Conservation (phyloP, 2,329 filamentous ascomycete genomes). For the Epichloe aotearoae region DNA sequence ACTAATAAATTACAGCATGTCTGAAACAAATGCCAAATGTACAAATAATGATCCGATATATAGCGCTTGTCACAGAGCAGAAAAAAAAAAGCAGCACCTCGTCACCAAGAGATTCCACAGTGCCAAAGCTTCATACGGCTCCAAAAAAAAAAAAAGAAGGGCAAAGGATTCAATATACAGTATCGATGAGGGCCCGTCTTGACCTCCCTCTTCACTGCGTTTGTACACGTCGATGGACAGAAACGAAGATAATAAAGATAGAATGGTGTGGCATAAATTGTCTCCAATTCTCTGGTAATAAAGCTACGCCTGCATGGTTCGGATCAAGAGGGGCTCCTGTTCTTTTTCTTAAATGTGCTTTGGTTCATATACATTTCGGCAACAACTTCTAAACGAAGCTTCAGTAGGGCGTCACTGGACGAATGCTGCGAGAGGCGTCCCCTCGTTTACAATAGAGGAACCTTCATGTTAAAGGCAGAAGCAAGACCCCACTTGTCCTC, state of each 20-base stretch:
- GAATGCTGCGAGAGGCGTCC: background rate
- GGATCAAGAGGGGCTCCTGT: constrained; percentile 8
- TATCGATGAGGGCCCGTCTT: background rate
- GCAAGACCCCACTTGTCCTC: constrained; percentile 70
- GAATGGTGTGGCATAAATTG: background rate
- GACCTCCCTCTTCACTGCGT: background rate
- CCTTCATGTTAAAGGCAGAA: constrained; percentile 3
- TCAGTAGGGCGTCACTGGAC: background rate
- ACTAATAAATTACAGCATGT: constrained; percentile 32
- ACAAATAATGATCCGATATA: constrained; percentile 13
- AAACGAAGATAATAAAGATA: background rate
- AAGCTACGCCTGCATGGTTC: constrained; percentile 7
- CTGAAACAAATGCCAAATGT: constrained; percentile 27
- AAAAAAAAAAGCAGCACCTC: background rate
- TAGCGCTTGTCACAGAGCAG: constrained; percentile 8
- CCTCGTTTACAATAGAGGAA: background rate
- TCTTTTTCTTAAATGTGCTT: constrained; percentile 4
- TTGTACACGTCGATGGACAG: background rate
- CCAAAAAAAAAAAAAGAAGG: background rate
- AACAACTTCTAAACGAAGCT: background rate
- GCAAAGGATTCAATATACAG: background rate
- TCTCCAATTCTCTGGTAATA: background rate
- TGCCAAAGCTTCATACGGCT: background rate
- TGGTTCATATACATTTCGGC: constrained; percentile 18
- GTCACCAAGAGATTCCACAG: background rate